Base-by-base conservation (phyloP, 75 land plant genomes). In the Cunninghamia lanceolata region DNA sequence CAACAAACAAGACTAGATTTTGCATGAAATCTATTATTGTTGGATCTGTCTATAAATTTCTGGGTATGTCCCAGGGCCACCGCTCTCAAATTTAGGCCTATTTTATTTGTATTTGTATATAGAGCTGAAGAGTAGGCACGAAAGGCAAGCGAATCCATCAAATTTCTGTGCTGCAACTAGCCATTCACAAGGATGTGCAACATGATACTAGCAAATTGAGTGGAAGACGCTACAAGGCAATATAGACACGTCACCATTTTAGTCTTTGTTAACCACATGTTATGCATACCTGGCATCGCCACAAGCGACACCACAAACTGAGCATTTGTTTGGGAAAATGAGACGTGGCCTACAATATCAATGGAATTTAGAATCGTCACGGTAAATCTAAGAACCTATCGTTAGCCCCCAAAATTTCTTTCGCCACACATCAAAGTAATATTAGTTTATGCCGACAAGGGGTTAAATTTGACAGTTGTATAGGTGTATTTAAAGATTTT, bases 251-350 rank as follows among this genome's bases (percentile, higher is more conserved):
- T 11, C 52, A 45, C 50, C 50, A n/a, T 80, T 80, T 80, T 0
- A 13, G n/a, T 2, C 30, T 42, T 2, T 80, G 0, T 43, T 28
- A 42, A 45, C 82, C 82, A 43, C 82, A 80, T 43, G 32, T 28
- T 80, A 42, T 80, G 82, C 82, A n/a, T 42, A 10, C 82, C 30
- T 79, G 82, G 82, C 82, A 9, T 79, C 66, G 46, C 28, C 46
- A 80, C 4, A 45, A 80, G 9, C 52, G 10, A n/a, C 34, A 43
- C 46, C 82, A 45, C 82, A 28, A 9, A 10, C 82, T 45, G 21
- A 4, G 74, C 70, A 28, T 25, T 66, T 66, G 70, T 66, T 66
- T 21, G 70, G 53, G 53, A 13, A 16, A 50, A 50, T 50, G 16
- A 50, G 14, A 14, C 53, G 53, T 50, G 16, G 53, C 52, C 52